Evolutionary conservation across 2,329 filamentous ascomycete genomes (phyloP).

Genomic region (Leptographium radiaticola): DNA sequence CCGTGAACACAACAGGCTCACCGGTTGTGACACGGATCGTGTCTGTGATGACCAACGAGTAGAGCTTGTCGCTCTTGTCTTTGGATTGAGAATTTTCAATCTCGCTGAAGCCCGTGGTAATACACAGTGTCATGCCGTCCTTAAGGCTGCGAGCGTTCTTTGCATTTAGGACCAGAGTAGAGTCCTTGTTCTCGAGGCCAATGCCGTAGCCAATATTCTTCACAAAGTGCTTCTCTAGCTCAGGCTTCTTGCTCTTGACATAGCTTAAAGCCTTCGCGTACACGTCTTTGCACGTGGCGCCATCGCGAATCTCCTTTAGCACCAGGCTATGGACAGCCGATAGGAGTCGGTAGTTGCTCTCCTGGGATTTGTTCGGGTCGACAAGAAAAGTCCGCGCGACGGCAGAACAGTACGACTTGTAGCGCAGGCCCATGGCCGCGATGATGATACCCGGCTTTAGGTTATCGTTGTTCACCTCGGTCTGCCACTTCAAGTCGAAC

Average conservation of each 20-base stretch:
- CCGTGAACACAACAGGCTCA: slow-evolving; percentile 85
- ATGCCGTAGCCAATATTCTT: slow-evolving; percentile 89
- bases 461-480: slow-evolving; percentile 66
- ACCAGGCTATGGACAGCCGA: slow-evolving; percentile 76
- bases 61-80: slow-evolving; percentile 78
- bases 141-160: slow-evolving; percentile 77
- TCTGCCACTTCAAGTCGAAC: slow-evolving; percentile 75
- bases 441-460: slow-evolving; percentile 90
- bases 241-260: slow-evolving; percentile 82
- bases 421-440: slow-evolving; percentile 79
- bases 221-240: slow-evolving; percentile 86
- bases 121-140: slow-evolving; percentile 92
- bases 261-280: slow-evolving; percentile 75
- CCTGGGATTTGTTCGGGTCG: slow-evolving; percentile 91
- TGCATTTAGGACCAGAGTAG: slow-evolving; percentile 68
- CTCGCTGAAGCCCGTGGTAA: slow-evolving; percentile 83
- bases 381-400: slow-evolving; percentile 92
- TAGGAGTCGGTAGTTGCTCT: slow-evolving; percentile 85
- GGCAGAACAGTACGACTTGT: slow-evolving; percentile 89
- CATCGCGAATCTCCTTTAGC: slow-evolving; percentile 81
- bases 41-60: slow-evolving; percentile 83
- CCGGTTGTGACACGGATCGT: slow-evolving; percentile 73
- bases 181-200: slow-evolving; percentile 81
- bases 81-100: slow-evolving; percentile 77
- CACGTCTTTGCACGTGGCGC: slow-evolving; percentile 74